Evolutionary conservation across 441 rosid species (phyloP), one percentile per base, ranked within the genome.

Genomic region (Biscutella auriculata): DNA sequence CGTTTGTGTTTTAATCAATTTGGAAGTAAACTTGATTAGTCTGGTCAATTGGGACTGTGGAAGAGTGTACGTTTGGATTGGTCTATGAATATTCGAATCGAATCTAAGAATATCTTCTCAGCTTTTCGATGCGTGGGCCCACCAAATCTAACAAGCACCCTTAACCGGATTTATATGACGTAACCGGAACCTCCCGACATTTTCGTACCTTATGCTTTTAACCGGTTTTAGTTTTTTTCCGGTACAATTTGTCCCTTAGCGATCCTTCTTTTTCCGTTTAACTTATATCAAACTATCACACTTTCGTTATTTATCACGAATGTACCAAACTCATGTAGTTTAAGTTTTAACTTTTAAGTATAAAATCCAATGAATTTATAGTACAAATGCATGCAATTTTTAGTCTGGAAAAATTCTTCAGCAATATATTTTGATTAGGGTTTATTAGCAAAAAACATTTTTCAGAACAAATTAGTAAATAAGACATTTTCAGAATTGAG

Each of bases 41-140:
- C 39, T 6, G 14, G 35, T 50, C 21, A 52, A 53, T n/a, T n/a
- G n/a, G n/a, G n/a, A n/a, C n/a, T n/a, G 61, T 63, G 67, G 54
- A 47, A 35, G 33, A 37, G 34, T 39, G 57, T 21, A 30, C 56
- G 51, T 23, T n/a, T n/a, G n/a, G n/a, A n/a, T n/a, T n/a, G n/a
- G 40, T 54, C 47, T 44, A 29, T 54, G 48, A 13, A 39, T 5
- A 15, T 30, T 50, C 39, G 58, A 26, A n/a, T 40, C 52, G 58
- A 48, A 65, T 65, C 69, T 55, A 57, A 36, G 21, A 57, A 57
- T 40, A 57, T 65, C 52, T 48, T 64, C 11, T 65, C 45, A 41
- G 15, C 16, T 41, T 40, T 57, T 13, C 32, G 12, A 47, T 29
- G 50, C 37, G 15, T 40, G 16, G 58, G 16, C 53, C 69, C 52